These are phyloP conservation scores for Pleurotus salmoneostramineus DNA, from an alignment of 768 basidiomycete species.

Conservation along the genomic window DNA sequence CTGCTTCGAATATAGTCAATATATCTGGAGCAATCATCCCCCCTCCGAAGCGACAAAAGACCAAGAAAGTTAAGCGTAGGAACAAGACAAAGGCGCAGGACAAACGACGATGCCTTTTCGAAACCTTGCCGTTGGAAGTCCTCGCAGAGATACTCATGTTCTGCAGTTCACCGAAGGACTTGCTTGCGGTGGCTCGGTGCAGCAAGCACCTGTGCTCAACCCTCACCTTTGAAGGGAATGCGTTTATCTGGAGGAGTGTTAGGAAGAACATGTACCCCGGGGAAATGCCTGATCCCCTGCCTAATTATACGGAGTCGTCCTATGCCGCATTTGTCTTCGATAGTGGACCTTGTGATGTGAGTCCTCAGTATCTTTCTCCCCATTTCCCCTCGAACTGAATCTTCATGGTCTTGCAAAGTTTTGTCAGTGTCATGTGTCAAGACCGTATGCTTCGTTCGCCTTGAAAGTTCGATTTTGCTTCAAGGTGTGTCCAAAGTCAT, in stretches of 20 bases:
- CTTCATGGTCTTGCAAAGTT: conserved; percentile 17
- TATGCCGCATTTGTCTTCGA: conserved; percentile 68
- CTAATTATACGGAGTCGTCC: conserved; percentile 45
- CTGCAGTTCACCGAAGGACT: conserved; percentile 47
- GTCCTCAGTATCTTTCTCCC: conserved; percentile 9
- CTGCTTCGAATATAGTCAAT: no score
- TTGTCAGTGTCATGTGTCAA: conserved; percentile 32
- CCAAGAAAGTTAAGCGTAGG: neutral
- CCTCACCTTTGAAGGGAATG: conserved; percentile 38
- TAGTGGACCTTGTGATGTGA: conserved; percentile 51
- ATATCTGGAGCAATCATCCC: no score
- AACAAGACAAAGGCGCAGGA: neutral
- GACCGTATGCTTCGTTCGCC: conserved; percentile 44
- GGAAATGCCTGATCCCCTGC: conserved; percentile 21
- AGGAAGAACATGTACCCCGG: conserved; percentile 25
- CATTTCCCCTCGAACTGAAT: neutral
- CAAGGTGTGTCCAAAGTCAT: conserved; percentile 16
- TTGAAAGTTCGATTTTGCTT: conserved; percentile 43
- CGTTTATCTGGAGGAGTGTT: conserved; percentile 59
- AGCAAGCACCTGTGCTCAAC: conserved; percentile 50
- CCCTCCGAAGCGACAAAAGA: neutral
- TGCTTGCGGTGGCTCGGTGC: conserved; percentile 56
- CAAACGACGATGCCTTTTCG: neutral
- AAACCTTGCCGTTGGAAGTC: conserved; percentile 56
- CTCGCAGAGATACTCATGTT: conserved; percentile 57